Percentiles rank a stretch among this genome's conserved stretches.
These are phyloP conservation scores for Penicillium argentinense DNA, from an alignment of 495 filamentous ascomycete genomes.

Conservation along the genomic window DNA sequence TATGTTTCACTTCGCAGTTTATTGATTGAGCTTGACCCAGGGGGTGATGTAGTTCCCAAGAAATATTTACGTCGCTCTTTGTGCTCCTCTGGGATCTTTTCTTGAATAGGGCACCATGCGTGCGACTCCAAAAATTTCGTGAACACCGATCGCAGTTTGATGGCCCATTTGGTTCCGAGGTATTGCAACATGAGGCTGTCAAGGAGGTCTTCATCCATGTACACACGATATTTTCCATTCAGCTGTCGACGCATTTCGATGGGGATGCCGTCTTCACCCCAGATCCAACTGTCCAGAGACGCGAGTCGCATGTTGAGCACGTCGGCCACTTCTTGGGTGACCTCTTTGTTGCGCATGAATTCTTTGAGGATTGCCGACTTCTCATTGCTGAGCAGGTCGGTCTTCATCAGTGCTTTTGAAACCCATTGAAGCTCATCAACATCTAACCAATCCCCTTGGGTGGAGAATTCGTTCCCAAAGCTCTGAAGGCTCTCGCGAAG, in stretches of 20 bases:
- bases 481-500: conserved; percentile 42
- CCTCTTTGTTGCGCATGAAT: conserved; percentile 55
- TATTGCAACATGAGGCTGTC: conserved; percentile 66
- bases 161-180: conserved; percentile 61
- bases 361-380: conserved; percentile 59
- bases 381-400: conserved; percentile 59
- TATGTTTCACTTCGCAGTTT: conserved; percentile 39
- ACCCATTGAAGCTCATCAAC: conserved; percentile 46
- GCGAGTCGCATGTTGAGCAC: conserved; percentile 68
- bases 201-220: conserved; percentile 67
- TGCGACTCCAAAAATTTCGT: conserved; percentile 23
- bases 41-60: conserved; percentile 25
- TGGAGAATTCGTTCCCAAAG: conserved; percentile 45
- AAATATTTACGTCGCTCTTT: conserved; percentile 50
- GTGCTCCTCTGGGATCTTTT: conserved; percentile 44
- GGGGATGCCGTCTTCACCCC: conserved; percentile 51
- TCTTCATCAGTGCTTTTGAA: conserved; percentile 52
- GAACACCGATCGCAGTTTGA: conserved; percentile 51
- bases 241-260: conserved; percentile 63
- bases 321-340: conserved; percentile 61
- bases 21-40: conserved; percentile 26
- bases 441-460: conserved; percentile 34
- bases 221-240: conserved; percentile 59
- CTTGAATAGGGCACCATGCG: conserved; percentile 39
- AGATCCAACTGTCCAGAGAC: conserved; percentile 59